Percentiles rank a stretch among this genome's conserved stretches.
phyloP scores from a whole-genome alignment of 1,139 yeast genomes.

The Kazachstania sp. region DNA sequence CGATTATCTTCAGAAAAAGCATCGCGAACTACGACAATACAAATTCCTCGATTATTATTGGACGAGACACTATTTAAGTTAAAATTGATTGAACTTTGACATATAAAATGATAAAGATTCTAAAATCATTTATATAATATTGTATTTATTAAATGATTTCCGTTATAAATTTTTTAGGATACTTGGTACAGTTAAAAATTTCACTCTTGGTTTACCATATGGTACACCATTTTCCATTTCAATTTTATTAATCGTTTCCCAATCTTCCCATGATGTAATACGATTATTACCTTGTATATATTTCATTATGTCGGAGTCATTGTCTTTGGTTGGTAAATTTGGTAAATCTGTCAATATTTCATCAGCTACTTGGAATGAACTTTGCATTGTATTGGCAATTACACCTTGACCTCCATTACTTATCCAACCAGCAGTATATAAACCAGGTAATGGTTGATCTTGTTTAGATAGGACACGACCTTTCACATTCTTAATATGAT shows the following conservation, averaged over 20 bases:
- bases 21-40: too few relatives aligned
- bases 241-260: constrained; percentile 50
- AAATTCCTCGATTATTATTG: too few relatives aligned
- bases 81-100: too few relatives aligned
- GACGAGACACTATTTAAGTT: too few relatives aligned
- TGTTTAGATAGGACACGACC: constrained; percentile 47
- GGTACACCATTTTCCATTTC: constrained; percentile 46
- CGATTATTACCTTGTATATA: constrained; percentile 10
- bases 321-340: constrained; percentile 12
- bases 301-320: constrained; percentile 10
- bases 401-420: constrained; percentile 85
- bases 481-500: constrained; percentile 48
- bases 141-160: not conserved
- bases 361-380: constrained; percentile 68
- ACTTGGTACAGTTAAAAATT: constrained; percentile 15
- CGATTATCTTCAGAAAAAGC: too few relatives aligned
- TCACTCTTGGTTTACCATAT: constrained; percentile 43
- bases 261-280: constrained; percentile 57
- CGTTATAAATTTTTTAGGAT: not conserved
- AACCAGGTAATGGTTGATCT: constrained; percentile 35
- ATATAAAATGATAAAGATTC: too few relatives aligned
- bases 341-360: constrained; percentile 46
- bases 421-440: constrained; percentile 91
- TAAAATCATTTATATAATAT: not conserved
- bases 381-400: constrained; percentile 85